Evolutionary conservation across 345 rosid genomes (phyloP), one percentile per base, ranked within the genome.

Genomic region (Psidium guajava): DNA sequence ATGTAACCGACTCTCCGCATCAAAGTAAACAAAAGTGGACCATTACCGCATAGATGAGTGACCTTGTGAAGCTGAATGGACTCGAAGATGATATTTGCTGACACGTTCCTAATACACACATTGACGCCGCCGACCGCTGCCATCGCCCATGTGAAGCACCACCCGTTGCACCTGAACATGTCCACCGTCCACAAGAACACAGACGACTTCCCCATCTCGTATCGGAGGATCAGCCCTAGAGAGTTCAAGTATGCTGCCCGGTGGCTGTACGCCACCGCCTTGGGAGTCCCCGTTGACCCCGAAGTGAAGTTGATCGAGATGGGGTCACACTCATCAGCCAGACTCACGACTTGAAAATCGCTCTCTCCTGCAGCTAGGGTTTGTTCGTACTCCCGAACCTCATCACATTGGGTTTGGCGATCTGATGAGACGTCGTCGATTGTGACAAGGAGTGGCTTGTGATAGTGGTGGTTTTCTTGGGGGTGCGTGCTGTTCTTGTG

Each of bases 101-200:
- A 83, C 12, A 90, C 85, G 28, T 86, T 82, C 86, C 96, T 90
- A 3, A 90, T 73, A 83, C 95, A 92, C 83, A 94, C 80, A 49
- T 87, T 94, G 59, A 88, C 84, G 36, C 93, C 96, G 21, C 95
- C 94, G 15, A 90, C 54, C 3, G 93, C 95, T 24, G 94, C 96
- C 90, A 91, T 84, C 18, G 89, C 89, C 96, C 96, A 92, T 11
- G 90, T 42, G 25, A 89, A 88, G 85, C 96, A 94, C 96, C 96
- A 94, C 3, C 96, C 95, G 25, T 94, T 94, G 85, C 96, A 94
- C 11, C 94, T 90, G 86, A 92, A 93, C 95, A 93, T 93, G 88
- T 92, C 95, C 6, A 92, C 87, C 4, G 94, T 92, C 96, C 96
- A 93, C 3, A 92, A 84, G 84, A 92, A 89, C 84, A 91, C 92